Conservation (phyloP, 768 basidiomycete species). For the Tricholoma bakamatsutake region DNA sequence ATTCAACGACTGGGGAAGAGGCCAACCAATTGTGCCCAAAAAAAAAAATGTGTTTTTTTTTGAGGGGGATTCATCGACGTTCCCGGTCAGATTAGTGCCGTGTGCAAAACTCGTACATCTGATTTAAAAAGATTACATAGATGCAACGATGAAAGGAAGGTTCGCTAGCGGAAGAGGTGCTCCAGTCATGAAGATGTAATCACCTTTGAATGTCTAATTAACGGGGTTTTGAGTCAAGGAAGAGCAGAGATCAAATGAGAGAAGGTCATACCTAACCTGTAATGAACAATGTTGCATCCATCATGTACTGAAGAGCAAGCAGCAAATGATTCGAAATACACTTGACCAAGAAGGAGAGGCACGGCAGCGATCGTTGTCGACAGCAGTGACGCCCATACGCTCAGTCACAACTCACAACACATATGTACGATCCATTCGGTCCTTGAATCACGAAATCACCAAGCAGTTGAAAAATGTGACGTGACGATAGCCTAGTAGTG, state of each 20-base stretch:
- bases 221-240: neutral
- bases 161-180: too few relatives aligned
- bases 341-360: conserved; percentile 43
- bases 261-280: conserved; percentile 43
- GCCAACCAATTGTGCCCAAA: neutral
- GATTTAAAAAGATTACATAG: neutral
- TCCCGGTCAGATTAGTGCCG: neutral
- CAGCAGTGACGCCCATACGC: conserved; percentile 72
- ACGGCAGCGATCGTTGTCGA: conserved; percentile 47
- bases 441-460: conserved; percentile 76
- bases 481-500: conserved; percentile 20
- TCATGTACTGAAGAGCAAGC: conserved; percentile 48
- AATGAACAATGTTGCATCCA: conserved; percentile 62
- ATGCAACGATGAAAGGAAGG: neutral
- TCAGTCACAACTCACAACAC: conserved; percentile 85
- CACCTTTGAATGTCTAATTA: neutral
- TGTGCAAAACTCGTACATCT: neutral
- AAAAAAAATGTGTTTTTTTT: neutral
- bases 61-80: neutral
- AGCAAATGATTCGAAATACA: conserved; percentile 52
- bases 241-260: conserved; percentile 52
- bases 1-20: neutral
- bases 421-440: conserved; percentile 74
- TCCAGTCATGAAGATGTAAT: neutral
- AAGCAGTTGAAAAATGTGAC: conserved; percentile 36